Evolutionary conservation across 331 rosid genomes (phyloP), one percentile per base, ranked within the genome.

Genomic region (Acacia concinna): DNA sequence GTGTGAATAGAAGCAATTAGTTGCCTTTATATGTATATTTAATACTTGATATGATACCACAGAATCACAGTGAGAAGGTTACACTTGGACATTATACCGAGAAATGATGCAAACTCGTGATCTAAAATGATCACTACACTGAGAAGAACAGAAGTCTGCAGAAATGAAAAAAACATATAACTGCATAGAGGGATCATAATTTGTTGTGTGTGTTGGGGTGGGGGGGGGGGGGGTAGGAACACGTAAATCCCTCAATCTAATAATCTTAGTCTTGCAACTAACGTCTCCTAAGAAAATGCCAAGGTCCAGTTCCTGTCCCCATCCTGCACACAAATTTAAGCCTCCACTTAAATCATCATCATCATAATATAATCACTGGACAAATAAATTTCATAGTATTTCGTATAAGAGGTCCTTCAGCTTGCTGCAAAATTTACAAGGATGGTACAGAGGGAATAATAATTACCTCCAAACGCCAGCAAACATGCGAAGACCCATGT

Each of bases 251-350:
- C 68, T 62, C 40, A 62, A 14, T 62, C 37, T 31, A 32, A 31
- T 25, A 28, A 8, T 38, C 41, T 30, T 49, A 18, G 5, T 30
- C 41, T 62, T 11, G 12, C 68, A 31, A 31, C 21, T 83, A 81
- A 5, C 56, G 71, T 32, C 84, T 56, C 84, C 87, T 91, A 1
- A 95, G 94, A 84, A 91, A 90, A 31, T 93, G 90, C 98, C 99
- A 95, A 1, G 99, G 99, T 90, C 99, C 98, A 0, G 97, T 95
- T 74, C 88, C 97, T 38, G 94, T 93, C 73, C 97, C 99, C 97
- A 95, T 93, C 90, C 99, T 95, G 91, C 87, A 86, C 63, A 67
- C 46, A 15, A 40, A 68, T 74, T 68, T 12, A 1, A 46, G 34
- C 13, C 4, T 13, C 18, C 9, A 74, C 30, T 32, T 78, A 41